Percentiles rank a stretch among this genome's conserved stretches.
These are phyloP conservation scores for Phialocephala sp. DNA, from an alignment of 2,329 filamentous ascomycete species.

Conservation along the genomic window DNA sequence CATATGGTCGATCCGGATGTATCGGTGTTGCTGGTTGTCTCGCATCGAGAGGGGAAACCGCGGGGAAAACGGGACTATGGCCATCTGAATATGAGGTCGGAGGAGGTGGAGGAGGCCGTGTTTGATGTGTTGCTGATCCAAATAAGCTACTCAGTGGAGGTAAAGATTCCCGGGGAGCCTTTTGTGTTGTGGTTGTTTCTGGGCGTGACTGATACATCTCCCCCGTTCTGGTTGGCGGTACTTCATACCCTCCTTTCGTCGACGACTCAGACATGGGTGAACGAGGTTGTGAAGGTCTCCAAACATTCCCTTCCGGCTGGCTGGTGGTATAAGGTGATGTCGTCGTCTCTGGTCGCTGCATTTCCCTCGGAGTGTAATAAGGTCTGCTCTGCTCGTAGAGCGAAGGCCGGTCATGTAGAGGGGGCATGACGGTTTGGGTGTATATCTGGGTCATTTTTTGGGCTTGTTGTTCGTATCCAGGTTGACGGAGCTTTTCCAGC, in stretches of 20 bases:
- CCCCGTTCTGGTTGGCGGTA: conserved; percentile 27
- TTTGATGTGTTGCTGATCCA: conserved; percentile 33
- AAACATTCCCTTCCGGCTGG: conserved; percentile 29
- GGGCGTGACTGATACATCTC: conserved; percentile 36
- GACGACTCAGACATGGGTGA: conserved; percentile 35
- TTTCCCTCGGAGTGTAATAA: conserved; percentile 31
- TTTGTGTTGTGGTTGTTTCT: conserved; percentile 24
- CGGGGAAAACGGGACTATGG: conserved; percentile 40
- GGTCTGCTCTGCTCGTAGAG: conserved; percentile 29
- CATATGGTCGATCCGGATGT: conserved; percentile 36
- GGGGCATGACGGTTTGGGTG: conserved; percentile 32
- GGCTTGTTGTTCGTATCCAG: conserved; percentile 20
- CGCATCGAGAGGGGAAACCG: conserved; percentile 37
- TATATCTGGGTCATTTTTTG: conserved; percentile 42
- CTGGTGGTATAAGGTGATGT: conserved; percentile 21
- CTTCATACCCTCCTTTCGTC: conserved; percentile 26
- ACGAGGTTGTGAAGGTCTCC: conserved; percentile 29
- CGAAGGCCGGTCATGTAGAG: conserved; percentile 32
- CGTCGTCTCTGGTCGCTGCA: conserved; percentile 17
- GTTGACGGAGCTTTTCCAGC: conserved; percentile 26
- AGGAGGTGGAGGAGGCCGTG: conserved; percentile 30
- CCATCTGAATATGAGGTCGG: conserved; percentile 41
- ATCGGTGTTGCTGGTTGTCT: conserved; percentile 36
- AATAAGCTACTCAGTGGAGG: conserved; percentile 44
- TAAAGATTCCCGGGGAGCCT: conserved; percentile 39